These are phyloP conservation scores for Candida sithepensis DNA, from an alignment of 805 yeast genomes.

Conservation along the genomic window DNA sequence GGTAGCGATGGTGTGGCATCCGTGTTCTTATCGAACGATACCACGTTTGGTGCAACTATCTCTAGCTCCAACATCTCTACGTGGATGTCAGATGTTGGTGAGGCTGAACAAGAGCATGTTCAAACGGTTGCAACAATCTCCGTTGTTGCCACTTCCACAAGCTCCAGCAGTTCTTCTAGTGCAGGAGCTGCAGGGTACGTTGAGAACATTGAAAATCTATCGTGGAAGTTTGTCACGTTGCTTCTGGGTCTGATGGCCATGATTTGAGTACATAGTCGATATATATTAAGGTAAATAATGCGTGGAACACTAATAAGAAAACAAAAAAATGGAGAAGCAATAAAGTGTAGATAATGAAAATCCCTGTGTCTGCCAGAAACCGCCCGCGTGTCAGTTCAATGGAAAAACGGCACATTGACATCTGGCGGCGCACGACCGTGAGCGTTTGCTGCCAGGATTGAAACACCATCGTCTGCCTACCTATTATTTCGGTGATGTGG, in stretches of 20 bases:
- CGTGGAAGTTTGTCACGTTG: not conserved
- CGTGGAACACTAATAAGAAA: not conserved
- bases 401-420: too few relatives aligned
- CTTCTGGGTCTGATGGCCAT: not conserved
- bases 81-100: not conserved
- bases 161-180: not conserved
- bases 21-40: constrained; percentile 56
- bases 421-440: not conserved
- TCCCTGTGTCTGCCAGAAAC: not conserved
- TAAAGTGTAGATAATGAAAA: too few relatives aligned
- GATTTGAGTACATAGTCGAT: not conserved
- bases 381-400: not conserved
- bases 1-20: constrained; percentile 56
- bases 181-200: not conserved
- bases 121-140: not conserved
- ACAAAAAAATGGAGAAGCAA: too few relatives aligned
- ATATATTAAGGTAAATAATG: not conserved
- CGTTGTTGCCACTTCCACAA: not conserved
- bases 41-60: constrained; percentile 46
- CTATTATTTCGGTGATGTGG: too few relatives aligned
- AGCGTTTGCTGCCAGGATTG: not conserved
- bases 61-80: constrained; percentile 22
- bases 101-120: not conserved
- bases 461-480: not conserved
- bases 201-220: not conserved